These are phyloP conservation scores for Ceratocystis cubensis DNA, from an alignment of 2,329 filamentous ascomycete genomes.

Conservation along the genomic window DNA sequence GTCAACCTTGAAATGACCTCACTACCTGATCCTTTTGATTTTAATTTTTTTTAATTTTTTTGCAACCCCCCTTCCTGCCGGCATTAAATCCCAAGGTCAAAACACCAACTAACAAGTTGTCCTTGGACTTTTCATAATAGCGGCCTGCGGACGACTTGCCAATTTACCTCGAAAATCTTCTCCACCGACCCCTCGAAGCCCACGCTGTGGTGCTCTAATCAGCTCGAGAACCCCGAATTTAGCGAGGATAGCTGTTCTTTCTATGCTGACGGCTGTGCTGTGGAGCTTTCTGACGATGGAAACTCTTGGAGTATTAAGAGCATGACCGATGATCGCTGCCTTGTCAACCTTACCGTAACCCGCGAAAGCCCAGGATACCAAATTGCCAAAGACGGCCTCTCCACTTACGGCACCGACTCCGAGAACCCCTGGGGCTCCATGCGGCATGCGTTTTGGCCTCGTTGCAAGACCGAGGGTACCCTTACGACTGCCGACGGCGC, in stretches of 20 bases:
- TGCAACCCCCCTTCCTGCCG: background rate
- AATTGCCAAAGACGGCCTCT: slow-evolving; percentile 70
- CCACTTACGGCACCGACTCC: slow-evolving; percentile 75
- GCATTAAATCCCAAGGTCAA: background rate
- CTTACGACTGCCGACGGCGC: slow-evolving; percentile 73
- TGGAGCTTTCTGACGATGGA: slow-evolving; percentile 78
- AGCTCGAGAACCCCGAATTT: slow-evolving; percentile 67
- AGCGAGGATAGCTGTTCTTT: slow-evolving; percentile 73
- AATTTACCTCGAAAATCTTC: slow-evolving; percentile 93
- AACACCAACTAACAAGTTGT: background rate
- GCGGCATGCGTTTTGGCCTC: slow-evolving; percentile 89
- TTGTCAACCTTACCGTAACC: slow-evolving; percentile 78
- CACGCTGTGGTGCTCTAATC: slow-evolving; percentile 72
- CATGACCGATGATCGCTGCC: slow-evolving; percentile 61
- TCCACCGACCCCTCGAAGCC: slow-evolving; percentile 59
- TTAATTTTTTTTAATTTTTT: background rate
- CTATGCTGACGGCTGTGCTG: slow-evolving; percentile 70
- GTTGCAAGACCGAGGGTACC: slow-evolving; percentile 67
- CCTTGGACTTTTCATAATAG: slow-evolving; percentile 34
- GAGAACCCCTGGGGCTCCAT: slow-evolving; percentile 81
- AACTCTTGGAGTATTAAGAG: slow-evolving; percentile 81
- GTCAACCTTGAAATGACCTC: background rate
- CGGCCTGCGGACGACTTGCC: slow-evolving; percentile 76
- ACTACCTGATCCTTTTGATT: background rate
- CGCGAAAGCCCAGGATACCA: slow-evolving; percentile 69